phyloP scores from a whole-genome alignment of 2,329 filamentous ascomycete genomes.

The Cladosporium cucumerinum region DNA sequence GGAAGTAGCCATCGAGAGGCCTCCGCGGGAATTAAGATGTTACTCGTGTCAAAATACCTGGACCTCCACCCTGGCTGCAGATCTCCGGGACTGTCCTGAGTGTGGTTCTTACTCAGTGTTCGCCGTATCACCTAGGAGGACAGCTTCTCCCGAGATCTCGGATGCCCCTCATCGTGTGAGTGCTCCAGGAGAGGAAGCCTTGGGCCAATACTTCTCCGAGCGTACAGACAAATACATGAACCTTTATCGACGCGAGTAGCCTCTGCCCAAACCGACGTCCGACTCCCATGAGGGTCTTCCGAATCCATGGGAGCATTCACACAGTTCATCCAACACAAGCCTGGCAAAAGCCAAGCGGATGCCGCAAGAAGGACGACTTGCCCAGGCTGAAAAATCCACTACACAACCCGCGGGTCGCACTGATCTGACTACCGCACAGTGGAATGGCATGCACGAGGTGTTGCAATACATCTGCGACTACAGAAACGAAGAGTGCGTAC shows the following conservation, averaged over 20 bases:
- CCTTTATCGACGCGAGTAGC: neutral
- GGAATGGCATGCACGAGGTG: constrained; percentile 64
- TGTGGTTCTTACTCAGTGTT: neutral
- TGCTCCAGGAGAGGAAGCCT: neutral
- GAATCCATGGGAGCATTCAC: neutral
- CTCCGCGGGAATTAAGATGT: neutral
- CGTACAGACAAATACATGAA: constrained; percentile 7
- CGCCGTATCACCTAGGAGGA: neutral
- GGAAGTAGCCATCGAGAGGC: neutral
- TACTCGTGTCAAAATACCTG: neutral
- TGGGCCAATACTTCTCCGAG: neutral
- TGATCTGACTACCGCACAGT: constrained; percentile 55
- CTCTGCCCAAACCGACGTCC: neutral
- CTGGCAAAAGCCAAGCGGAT: neutral
- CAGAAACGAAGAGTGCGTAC: constrained; percentile 63
- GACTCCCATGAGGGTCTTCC: neutral
- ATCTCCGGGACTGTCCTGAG: neutral
- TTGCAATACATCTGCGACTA: constrained; percentile 70
- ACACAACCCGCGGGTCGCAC: constrained; percentile 44
- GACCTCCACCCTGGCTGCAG: neutral
- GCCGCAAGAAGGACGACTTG: neutral
- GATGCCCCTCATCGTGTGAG: neutral
- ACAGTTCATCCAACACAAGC: neutral
- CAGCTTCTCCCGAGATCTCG: neutral
- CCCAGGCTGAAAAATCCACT: constrained; percentile 29